Percentiles rank a stretch among this genome's conserved stretches.
Conservation (phyloP, 495 filamentous ascomycete species). For the Schizothecium vesticola region DNA sequence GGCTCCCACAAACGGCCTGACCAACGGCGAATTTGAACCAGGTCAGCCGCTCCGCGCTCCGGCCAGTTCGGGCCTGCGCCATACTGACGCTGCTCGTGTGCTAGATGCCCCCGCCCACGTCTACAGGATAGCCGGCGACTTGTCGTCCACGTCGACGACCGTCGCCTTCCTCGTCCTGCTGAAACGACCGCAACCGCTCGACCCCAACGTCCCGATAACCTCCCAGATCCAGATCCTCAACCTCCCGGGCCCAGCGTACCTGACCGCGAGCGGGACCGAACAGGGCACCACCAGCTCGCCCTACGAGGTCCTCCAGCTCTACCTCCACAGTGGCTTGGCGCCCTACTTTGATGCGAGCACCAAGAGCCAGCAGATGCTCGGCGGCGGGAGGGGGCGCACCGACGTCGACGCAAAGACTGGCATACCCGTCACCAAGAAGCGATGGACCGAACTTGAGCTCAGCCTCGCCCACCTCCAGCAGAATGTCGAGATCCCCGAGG, state of each 20-base stretch:
- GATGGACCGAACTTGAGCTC: conserved; percentile 85
- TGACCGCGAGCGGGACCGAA: conserved; percentile 57
- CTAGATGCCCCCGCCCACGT: conserved; percentile 48
- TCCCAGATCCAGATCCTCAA: conserved; percentile 89
- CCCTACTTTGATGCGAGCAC: conserved; percentile 96
- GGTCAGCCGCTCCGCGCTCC: conserved; percentile 11
- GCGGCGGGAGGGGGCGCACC: conserved; percentile 59
- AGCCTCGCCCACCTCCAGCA: conserved; percentile 88
- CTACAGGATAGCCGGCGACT: conserved; percentile 75
- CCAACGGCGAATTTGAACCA: conserved; percentile 32
- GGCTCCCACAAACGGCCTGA: conserved; percentile 35
- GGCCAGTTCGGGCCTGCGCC: no score
- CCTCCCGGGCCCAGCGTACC: conserved; percentile 69
- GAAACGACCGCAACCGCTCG: conserved; percentile 82
- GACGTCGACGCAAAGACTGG: conserved; percentile 89
- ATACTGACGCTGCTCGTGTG: conserved; percentile 4
- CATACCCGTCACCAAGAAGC: conserved; percentile 94
- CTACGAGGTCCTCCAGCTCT: conserved; percentile 81
- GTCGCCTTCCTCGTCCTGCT: conserved; percentile 81
- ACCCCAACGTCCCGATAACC: conserved; percentile 68
- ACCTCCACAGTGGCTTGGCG: conserved; percentile 79
- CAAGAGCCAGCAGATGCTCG: conserved; percentile 67
- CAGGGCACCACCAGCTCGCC: conserved; percentile 71
- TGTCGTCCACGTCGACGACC: conserved; percentile 71
- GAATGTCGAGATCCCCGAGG: conserved; percentile 93